Base-by-base conservation (phyloP, 345 rosid species). In the Populus euphratica region DNA sequence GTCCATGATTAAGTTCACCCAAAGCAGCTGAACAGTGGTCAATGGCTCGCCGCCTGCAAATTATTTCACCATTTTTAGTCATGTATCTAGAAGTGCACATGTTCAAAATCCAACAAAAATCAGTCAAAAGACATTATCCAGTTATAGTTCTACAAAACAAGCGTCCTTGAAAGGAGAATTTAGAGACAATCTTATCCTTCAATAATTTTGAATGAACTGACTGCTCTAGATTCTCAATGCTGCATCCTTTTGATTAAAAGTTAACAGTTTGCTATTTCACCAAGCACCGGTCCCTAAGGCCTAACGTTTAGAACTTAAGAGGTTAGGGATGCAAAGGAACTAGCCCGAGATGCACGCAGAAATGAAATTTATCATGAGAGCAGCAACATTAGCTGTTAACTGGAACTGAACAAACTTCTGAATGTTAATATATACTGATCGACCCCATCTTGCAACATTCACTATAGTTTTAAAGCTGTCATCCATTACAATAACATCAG, bases 1-100 rank as follows among this genome's bases (percentile, higher is more conserved):
- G 90, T 92, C 97, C 97, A 92, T 92, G 70, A 92, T 92, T 89
- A 92, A 82, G 88, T 92, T 92, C 75, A 90, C 97, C 97, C 97
- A 92, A 0, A 92, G 97, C 81, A 92, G 79, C 74, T 92, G 97
- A 36, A 90, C 94, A 39, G 97, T 93, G 3, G 93, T 92, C 16
- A 92, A 91, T 72, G 97, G 97, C 72, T 93, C 93, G 75, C 89
- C 73, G 9, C 97, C 97, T 92, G 86, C 13, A 67, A 50, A 29
- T 52, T 65, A 68, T 36, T 69, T 49, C 64, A 81, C 8, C 41
- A 25, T 35, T 29, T 0, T 74, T 33, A 66, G 47, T 67, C 50
- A 54, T 66, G 71, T 43, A 27, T 35, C 33, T 31, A 9, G 56
- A 33, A 9, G 5, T 56, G 62, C 25, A n/a, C 27, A 8, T 2